Evolutionary conservation across 805 yeast genomes (phyloP), one percentile per base, ranked within the genome.

Genomic region (Huiozyma naganishii): DNA sequence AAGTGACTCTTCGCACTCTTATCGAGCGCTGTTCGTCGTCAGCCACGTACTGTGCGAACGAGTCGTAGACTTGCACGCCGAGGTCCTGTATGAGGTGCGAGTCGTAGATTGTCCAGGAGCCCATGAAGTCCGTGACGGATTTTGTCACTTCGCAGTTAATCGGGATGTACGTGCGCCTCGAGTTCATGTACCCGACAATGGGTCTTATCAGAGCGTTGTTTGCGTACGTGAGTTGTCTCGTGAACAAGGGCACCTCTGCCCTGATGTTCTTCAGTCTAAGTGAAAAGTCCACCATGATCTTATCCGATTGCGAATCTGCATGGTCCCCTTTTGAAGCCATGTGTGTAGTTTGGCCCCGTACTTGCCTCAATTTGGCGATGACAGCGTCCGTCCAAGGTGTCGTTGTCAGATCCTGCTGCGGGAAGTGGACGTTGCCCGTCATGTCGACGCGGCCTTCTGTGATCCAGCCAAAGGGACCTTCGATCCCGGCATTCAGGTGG

Each of bases 391-490:
- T 13, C 37, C 5, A 37, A 17, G 30, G 38, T 32, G 13, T 38
- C 38, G 29, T 69, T 70, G 1, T 73, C 69, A 28, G 76, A 68
- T 12, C 70, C 68, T 12, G 69, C 57, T 23, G 76, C 0, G 95
- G 94, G 2, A 88, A 79, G 72, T 80, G 76, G 12, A 90, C 77
- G 57, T 92, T 97, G 6, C 96, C 97, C 49, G 86, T 67, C 80
- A 92, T 81, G 62, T 92, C 97, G 23, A 90, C 97, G 41, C 79
- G 79, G 10, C 99, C 98, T 48, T 76, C 73, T 6, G 86, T 79
- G 44, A 92, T 90, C 99, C 99, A 92, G 6, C 97, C 97, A 63
- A 92, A 87, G 9, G 97, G 95, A 0, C 99, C 98, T 43, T 80
- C 79, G 45, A 85, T 73, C 0, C 97, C 97, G 1, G 85, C 76